Base-by-base conservation (phyloP, 2,329 filamentous ascomycete species). In the Claviceps africana region DNA sequence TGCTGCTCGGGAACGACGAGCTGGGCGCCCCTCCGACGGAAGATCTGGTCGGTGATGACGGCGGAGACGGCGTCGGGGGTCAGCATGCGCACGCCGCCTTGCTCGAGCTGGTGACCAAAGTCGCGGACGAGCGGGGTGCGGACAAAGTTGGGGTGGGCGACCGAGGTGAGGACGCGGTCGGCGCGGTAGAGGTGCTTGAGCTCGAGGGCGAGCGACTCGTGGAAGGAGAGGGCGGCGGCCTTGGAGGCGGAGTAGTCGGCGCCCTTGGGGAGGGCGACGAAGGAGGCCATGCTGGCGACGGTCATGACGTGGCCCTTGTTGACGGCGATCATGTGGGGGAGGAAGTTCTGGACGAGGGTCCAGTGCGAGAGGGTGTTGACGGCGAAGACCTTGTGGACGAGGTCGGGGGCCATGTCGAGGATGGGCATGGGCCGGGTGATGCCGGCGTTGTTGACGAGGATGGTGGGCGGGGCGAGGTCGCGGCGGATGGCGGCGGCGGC, bases 251-350 rank as follows among this genome's bases (percentile, higher is more conserved):
- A 72, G 67, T 88, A 88, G 65, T 86, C 82, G 21, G 81, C 77
- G 68, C 82, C 78, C 52, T 73, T 74, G 1, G 82, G 76, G 0
- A 80, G 73, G 1, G 75, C 70, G 4, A 79, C 62, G 61, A 79
- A 85, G 11, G 76, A 77, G 0, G 83, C 82, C 43, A 81, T 70
- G n/a, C 76, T 81, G 15, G 84, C 82, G 11, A 88, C 76, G 0
- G 81, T 87, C 35, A 88, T 78, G 45, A 88, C 65, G 70, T 85
- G 84, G 50, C 85, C 84, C 67, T 88, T 83, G 68, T 86, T 79
- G 5, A 62, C 59, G 25, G 67, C 61, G 46, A 83, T 68, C 76
- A 88, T 84, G 57, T 67, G 61, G 0, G 85, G 84, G 1, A 88
- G 70, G 64, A 87, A 87, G 56, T 83, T 76, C 59, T 80, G 76